Evolutionary conservation across 768 basidiomycete species (phyloP).

Genomic region (Daedaleopsis sinensis): DNA sequence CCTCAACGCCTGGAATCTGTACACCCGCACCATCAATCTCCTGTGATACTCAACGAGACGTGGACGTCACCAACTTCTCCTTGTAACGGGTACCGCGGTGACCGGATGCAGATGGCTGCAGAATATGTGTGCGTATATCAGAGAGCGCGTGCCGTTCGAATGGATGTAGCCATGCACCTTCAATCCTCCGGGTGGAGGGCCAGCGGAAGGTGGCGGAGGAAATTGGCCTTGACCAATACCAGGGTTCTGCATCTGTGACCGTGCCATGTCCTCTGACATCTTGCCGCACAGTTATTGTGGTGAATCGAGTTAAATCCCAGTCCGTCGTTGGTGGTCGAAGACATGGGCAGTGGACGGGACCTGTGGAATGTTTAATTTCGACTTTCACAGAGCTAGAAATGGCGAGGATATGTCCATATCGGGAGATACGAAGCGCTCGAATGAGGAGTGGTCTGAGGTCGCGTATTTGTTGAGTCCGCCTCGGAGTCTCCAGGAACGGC

Average conservation of each 20-base stretch:
- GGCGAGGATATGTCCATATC: background rate
- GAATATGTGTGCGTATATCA: background rate
- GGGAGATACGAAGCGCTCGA: background rate
- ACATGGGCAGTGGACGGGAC: no score
- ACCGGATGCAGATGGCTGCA: background rate
- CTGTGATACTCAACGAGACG: background rate
- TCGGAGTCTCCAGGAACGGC: background rate
- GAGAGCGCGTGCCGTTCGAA: background rate
- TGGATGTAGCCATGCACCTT: background rate
- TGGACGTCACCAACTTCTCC: slow-evolving; percentile 20
- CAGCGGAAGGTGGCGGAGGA: background rate
- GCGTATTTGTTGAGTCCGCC: background rate
- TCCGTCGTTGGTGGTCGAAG: no score
- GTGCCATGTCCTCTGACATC: background rate
- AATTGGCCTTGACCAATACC: background rate
- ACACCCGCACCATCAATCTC: background rate
- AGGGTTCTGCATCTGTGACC: background rate
- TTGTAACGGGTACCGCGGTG: slow-evolving; percentile 22
- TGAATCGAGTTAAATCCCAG: no score
- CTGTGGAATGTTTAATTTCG: background rate
- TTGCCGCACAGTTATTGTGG: background rate
- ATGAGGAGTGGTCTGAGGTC: background rate
- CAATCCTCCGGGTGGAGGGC: background rate
- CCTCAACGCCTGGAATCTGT: slow-evolving; percentile 23
- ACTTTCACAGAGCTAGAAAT: background rate